Conservation (phyloP, 169 alveolate species). For the Plasmodium relictum region DNA sequence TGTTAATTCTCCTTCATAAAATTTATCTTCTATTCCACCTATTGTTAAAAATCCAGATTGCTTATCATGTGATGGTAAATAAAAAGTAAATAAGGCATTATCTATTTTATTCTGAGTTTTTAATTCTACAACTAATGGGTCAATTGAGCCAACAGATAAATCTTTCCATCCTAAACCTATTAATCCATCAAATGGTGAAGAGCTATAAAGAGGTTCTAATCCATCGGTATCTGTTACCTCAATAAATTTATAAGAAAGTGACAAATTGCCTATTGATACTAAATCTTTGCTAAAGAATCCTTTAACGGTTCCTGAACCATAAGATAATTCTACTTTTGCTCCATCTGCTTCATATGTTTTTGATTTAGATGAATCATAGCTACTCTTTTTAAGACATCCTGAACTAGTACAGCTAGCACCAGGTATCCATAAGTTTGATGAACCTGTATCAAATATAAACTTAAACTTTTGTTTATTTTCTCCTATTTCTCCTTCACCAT, state of each 20-base stretch:
- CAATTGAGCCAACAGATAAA: slow-evolving; percentile 43
- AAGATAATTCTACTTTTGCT: slow-evolving; percentile 77
- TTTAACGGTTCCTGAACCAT: slow-evolving; percentile 86
- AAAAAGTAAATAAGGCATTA: slow-evolving; percentile 62
- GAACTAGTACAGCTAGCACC: slow-evolving; percentile 71
- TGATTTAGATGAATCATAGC: slow-evolving; percentile 80
- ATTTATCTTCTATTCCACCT: slow-evolving; percentile 69
- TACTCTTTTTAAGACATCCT: slow-evolving; percentile 80
- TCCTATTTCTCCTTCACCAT: slow-evolving; percentile 69
- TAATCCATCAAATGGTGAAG: slow-evolving; percentile 65
- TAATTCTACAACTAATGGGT: slow-evolving; percentile 59
- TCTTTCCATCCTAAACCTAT: slow-evolving; percentile 82
- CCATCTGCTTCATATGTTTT: slow-evolving; percentile 83
- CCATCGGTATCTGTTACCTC: slow-evolving; percentile 74
- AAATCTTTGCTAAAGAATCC: slow-evolving; percentile 84
- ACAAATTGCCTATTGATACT: slow-evolving; percentile 75
- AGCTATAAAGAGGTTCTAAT: slow-evolving; percentile 64
- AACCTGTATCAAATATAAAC: slow-evolving; percentile 85
- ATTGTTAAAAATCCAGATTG: slow-evolving; percentile 55
- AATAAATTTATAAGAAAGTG: slow-evolving; percentile 72
- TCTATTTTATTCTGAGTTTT: slow-evolving; percentile 52
- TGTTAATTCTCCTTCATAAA: slow-evolving; percentile 49
- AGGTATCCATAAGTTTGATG: slow-evolving; percentile 89
- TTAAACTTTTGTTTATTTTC: slow-evolving; percentile 41
- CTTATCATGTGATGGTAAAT: slow-evolving; percentile 33